phyloP scores from a whole-genome alignment of 345 rosid species.

The Draba incana region DNA sequence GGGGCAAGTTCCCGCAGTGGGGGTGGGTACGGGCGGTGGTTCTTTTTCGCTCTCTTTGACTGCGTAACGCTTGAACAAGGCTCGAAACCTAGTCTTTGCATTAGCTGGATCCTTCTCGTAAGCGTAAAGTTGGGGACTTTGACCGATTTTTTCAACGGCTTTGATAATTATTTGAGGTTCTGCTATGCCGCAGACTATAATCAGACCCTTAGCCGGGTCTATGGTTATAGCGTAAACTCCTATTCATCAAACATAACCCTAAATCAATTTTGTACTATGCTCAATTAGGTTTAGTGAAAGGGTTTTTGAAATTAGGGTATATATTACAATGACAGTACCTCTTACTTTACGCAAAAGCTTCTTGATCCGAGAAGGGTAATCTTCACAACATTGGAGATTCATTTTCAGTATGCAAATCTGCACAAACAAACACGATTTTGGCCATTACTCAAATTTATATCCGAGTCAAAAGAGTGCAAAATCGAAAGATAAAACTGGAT shows the following conservation, averaged over 20 bases:
- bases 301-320: too few relatives aligned
- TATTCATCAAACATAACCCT: not conserved
- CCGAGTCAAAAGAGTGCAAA: too few relatives aligned
- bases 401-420: conserved; percentile 30
- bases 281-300: too few relatives aligned
- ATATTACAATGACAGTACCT: too few relatives aligned
- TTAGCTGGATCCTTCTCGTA: conserved; percentile 35
- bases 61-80: conserved; percentile 29
- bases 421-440: not conserved
- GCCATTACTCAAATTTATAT: not conserved
- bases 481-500: too few relatives aligned
- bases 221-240: conserved; percentile 36
- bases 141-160: not conserved
- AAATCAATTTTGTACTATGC: not conserved
- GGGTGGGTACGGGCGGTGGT: not conserved
- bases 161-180: conserved; percentile 17
- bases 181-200: conserved; percentile 29
- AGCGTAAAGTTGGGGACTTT: conserved; percentile 28
- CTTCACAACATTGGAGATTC: conserved; percentile 9
- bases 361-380: not conserved
- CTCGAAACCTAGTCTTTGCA: conserved; percentile 16
- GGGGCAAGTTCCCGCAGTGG: not conserved
- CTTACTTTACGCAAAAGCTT: too few relatives aligned
- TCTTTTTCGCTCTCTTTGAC: not conserved
- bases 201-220: conserved; percentile 20